Percentiles rank a stretch among this genome's conserved stretches.
phyloP scores from a whole-genome alignment of 306 rosid genomes.

The Quercus engelmannii region DNA sequence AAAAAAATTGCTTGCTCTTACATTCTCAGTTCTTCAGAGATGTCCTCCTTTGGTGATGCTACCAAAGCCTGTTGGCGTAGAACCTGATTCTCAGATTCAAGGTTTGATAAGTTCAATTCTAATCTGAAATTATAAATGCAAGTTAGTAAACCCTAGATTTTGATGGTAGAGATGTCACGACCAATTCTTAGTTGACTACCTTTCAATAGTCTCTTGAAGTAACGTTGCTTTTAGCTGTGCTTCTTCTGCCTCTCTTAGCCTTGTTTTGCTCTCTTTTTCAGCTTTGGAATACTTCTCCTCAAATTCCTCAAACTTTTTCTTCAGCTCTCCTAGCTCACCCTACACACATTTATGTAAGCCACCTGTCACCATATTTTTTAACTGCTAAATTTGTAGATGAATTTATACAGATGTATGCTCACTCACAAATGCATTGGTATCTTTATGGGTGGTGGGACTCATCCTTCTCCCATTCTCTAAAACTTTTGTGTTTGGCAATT shows the following conservation, averaged over 20 bases:
- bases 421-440: not conserved
- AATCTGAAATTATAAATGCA: constrained; percentile 45
- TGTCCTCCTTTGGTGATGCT: constrained; percentile 65
- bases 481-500: not conserved
- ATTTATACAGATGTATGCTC: not conserved
- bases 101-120: constrained; percentile 68
- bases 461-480: not conserved
- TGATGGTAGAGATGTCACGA: constrained; percentile 10
- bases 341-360: constrained; percentile 24
- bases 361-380: constrained; percentile 3
- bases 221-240: constrained; percentile 57
- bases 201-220: constrained; percentile 76
- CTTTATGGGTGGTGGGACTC: too few relatives aligned
- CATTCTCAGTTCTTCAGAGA: constrained; percentile 65
- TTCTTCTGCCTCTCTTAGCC: constrained; percentile 72
- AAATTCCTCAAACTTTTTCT: constrained; percentile 55
- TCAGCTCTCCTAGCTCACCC: constrained; percentile 59
- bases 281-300: constrained; percentile 46
- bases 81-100: constrained; percentile 85
- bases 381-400: not conserved
- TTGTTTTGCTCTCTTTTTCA: constrained; percentile 49
- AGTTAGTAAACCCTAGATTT: constrained; percentile 27
- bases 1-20: constrained; percentile 24
- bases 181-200: constrained; percentile 38
- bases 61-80: constrained; percentile 83